Conservation (phyloP, 176 grass and related monocot species). For the Aegilops bicornis region DNA sequence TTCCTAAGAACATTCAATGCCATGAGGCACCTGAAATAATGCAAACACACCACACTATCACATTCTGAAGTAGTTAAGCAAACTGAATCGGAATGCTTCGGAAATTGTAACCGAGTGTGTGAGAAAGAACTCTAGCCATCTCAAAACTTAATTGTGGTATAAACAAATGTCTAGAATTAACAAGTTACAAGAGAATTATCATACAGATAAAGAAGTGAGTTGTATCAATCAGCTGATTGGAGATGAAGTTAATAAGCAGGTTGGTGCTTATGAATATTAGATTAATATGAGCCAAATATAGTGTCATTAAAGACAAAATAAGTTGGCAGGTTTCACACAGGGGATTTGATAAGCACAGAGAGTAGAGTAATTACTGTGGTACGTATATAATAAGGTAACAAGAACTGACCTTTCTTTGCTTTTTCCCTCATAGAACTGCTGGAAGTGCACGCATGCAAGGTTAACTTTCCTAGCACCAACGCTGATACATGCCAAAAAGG, state of each 20-base stretch:
- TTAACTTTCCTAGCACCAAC: slow-evolving; percentile 76
- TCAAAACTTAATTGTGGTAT: not conserved
- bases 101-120: not conserved
- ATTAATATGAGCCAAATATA: slow-evolving; percentile 1
- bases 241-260: not conserved
- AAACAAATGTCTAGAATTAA: not conserved
- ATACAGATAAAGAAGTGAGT: not conserved
- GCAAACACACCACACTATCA: not conserved
- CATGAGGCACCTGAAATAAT: slow-evolving; percentile 58
- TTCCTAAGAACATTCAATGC: slow-evolving; percentile 53
- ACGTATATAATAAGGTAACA: not conserved
- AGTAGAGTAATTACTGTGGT: not conserved
- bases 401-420: slow-evolving; percentile 68
- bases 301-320: not conserved
- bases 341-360: too few relatives aligned
- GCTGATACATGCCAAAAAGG: too few relatives aligned
- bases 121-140: not conserved
- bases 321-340: not conserved
- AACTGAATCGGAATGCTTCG: not conserved
- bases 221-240: not conserved
- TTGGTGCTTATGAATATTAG: not conserved
- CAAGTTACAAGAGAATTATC: not conserved
- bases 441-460: slow-evolving; percentile 19
- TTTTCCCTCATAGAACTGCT: slow-evolving; percentile 50
- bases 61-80: not conserved